Evolutionary conservation across 441 rosid genomes (phyloP).

Genomic region (Theobroma grandiflorum): DNA sequence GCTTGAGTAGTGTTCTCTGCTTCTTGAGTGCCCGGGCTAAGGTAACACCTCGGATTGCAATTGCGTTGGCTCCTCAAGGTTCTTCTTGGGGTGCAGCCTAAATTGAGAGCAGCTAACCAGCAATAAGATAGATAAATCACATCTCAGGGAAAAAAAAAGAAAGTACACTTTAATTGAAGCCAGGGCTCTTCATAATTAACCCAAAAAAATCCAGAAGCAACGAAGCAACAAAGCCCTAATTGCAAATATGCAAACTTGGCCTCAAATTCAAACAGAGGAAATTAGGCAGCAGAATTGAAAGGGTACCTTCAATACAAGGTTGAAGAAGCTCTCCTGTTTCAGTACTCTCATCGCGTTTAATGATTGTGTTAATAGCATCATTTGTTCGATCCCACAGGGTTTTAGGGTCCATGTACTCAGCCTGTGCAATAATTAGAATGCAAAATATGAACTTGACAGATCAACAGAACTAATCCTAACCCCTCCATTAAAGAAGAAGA

Average conservation of each 20-base stretch:
- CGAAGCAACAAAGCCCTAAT: slow-evolving; percentile 1
- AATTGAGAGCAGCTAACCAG: slow-evolving; percentile 65
- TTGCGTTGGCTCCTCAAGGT: slow-evolving; percentile 67
- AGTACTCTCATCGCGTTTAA: slow-evolving; percentile 61
- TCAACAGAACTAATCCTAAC: slow-evolving; percentile 20
- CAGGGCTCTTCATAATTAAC: neutral
- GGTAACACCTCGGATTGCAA: slow-evolving; percentile 53
- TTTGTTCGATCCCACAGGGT: slow-evolving; percentile 62
- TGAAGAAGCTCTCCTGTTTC: slow-evolving; percentile 64
- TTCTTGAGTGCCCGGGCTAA: slow-evolving; percentile 39
- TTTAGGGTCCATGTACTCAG: slow-evolving; percentile 65
- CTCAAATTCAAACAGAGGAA: slow-evolving; percentile 19
- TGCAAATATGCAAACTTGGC: neutral
- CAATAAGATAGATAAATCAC: slow-evolving; percentile 22
- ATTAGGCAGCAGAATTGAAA: slow-evolving; percentile 12
- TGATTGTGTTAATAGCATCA: slow-evolving; percentile 71
- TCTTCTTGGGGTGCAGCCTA: slow-evolving; percentile 66
- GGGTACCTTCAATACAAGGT: slow-evolving; percentile 76
- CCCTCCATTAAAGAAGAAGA: slow-evolving; percentile 16
- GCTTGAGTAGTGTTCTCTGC: slow-evolving; percentile 31
- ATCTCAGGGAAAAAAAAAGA: neutral
- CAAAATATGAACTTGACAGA: slow-evolving; percentile 23
- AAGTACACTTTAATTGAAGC: neutral
- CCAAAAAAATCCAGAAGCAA: slow-evolving; percentile 3
- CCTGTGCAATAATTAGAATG: slow-evolving; percentile 44